Base-by-base conservation (phyloP, 768 basidiomycete species). In the Tulasnella sp. region DNA sequence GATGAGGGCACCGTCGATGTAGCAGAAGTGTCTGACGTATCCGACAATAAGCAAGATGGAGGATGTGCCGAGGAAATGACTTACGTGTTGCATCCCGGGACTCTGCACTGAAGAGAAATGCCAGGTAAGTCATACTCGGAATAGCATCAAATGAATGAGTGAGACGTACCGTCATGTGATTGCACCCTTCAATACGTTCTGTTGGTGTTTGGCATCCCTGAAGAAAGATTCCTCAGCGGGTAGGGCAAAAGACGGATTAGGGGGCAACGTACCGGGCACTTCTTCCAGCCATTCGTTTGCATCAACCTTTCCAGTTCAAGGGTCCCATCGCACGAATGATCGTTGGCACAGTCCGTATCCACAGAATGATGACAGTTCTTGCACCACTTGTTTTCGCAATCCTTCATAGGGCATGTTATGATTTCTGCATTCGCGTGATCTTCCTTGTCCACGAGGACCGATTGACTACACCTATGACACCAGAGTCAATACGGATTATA, bases 331-430 rank as follows among this genome's bases (percentile, higher is more conserved):
- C 82, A 83, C 0, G 77, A 77, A 46, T 63, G 62, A 19, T 63
- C 58, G 64, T 81, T 78, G 53, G 69, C 67, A 11, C 70, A 72
- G 5, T 70, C 73, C 15, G 65, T 67, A 9, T 60, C 67, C 39
- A 75, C 65, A 11, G 65, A 59, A 56, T 78, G 75, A 27, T 74
- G 74, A 66, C 82, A 83, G 29, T 67, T 66, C 67, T 77, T 83
- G 67, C 82, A 83, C 82, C 81, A 83, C 6, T 71, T 68, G 61
- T 79, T 67, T 0, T 66, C 63, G 56, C 82, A 83, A 15, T 66
- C 65, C 0, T 65, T 68, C 31, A 75, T 63, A 3, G 79, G 80
- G 59, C 82, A 83, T 9, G 68, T 64, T 34, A 83, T 66, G 21
- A 72, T 70, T 31, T 67, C 65, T 12, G 65, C 64, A 2, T 68